These are phyloP conservation scores for Coleophoma crateriformis DNA, from an alignment of 2,329 filamentous ascomycete genomes.

Conservation along the genomic window DNA sequence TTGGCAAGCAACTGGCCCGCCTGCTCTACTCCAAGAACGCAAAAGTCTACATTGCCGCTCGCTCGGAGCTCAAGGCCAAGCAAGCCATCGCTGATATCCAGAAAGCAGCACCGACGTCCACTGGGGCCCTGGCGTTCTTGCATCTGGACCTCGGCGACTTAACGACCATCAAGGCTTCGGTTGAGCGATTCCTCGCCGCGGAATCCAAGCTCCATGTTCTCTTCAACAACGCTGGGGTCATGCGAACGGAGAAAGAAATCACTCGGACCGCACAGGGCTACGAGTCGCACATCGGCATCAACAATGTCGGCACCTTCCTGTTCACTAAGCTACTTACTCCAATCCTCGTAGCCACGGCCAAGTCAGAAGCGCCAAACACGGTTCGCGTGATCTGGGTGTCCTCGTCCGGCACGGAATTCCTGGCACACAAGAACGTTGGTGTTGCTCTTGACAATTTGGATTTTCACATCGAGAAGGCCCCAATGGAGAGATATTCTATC, in stretches of 20 bases:
- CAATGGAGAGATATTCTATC: slow-evolving; percentile 4
- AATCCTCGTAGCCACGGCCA: slow-evolving; percentile 21
- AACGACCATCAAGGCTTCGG: slow-evolving; percentile 27
- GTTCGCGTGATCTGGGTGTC: slow-evolving; percentile 27
- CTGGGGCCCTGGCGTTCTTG: slow-evolving; percentile 28
- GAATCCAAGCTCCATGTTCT: slow-evolving; percentile 32
- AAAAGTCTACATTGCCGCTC: slow-evolving; percentile 34
- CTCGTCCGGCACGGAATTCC: slow-evolving; percentile 18
- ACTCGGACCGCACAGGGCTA: slow-evolving; percentile 24
- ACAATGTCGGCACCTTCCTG: slow-evolving; percentile 27
- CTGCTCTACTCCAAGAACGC: slow-evolving; percentile 32
- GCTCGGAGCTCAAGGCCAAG: slow-evolving; percentile 30
- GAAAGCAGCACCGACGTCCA: slow-evolving; percentile 14
- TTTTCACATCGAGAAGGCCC: slow-evolving; percentile 3
- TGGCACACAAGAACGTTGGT: not conserved
- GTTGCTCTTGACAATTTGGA: slow-evolving; percentile 10
- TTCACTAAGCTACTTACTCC: slow-evolving; percentile 28
- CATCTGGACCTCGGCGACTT: slow-evolving; percentile 30
- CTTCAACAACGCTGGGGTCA: slow-evolving; percentile 31
- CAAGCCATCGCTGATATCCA: slow-evolving; percentile 31
- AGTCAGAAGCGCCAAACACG: slow-evolving; percentile 9
- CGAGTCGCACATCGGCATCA: slow-evolving; percentile 28
- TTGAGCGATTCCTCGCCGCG: slow-evolving; percentile 24
- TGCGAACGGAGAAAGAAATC: slow-evolving; percentile 22
- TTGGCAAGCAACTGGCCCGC: slow-evolving; percentile 28